phyloP scores from a whole-genome alignment of 805 yeast genomes.

The Metschnikowia dekortorum region DNA sequence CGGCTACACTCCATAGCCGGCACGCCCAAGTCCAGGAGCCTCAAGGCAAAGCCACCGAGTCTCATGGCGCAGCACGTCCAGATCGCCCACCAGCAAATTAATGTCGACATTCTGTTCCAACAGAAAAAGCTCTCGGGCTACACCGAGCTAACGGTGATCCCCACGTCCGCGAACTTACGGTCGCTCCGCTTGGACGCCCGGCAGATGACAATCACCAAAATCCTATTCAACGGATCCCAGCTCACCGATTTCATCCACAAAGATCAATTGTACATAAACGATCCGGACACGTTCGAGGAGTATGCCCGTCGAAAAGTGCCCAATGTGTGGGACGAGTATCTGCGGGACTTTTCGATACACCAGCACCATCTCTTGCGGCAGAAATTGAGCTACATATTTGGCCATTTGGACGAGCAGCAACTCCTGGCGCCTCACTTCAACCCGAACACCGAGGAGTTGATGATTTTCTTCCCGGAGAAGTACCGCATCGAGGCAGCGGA shows the following conservation, averaged over 20 bases:
- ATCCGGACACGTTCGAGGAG: conserved; percentile 27
- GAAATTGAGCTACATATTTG: conserved; percentile 49
- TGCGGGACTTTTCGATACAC: conserved; percentile 37
- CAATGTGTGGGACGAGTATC: conserved; percentile 41
- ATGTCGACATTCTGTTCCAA: conserved; percentile 75
- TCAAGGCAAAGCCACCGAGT: conserved; percentile 5
- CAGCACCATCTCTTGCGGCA: conserved; percentile 60
- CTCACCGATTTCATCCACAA: conserved; percentile 51
- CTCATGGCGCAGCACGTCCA: conserved; percentile 49
- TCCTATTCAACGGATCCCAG: conserved; percentile 55
- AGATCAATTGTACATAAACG: conserved; percentile 47
- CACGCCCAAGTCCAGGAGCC: conserved; percentile 12
- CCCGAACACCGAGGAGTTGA: conserved; percentile 59
- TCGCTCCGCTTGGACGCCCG: conserved; percentile 74
- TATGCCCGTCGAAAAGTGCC: conserved; percentile 21
- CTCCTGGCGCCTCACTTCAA: conserved; percentile 10
- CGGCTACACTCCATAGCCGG: conserved; percentile 10
- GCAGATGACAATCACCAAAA: conserved; percentile 60
- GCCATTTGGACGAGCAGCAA: conserved; percentile 35
- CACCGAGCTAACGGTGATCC: conserved; percentile 80
- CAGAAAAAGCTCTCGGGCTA: conserved; percentile 56
- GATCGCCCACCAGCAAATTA: conserved; percentile 80
- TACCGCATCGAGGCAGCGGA: conserved; percentile 60
- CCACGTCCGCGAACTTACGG: conserved; percentile 55
- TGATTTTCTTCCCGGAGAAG: conserved; percentile 59